A percentile compares a stretch with the other conserved stretches of the same genome.
These are phyloP conservation scores for Tetrahymena borealis DNA, from an alignment of 73 alveolate species.

Conservation along the genomic window DNA sequence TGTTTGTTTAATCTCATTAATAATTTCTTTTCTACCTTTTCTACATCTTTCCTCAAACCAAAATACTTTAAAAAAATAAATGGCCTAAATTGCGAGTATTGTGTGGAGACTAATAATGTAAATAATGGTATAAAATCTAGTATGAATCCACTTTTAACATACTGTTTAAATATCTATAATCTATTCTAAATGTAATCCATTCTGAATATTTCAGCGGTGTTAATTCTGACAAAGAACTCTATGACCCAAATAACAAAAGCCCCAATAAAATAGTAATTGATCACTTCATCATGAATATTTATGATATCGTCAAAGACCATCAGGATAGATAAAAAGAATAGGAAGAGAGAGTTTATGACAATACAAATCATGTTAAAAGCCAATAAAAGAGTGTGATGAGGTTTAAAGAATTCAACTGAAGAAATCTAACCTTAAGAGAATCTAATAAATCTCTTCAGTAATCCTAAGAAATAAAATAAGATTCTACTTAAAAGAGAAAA, in stretches of 20 bases:
- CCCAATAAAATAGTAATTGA: neutral
- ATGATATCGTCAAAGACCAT: neutral
- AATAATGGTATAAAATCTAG: neutral
- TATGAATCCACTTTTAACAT: neutral
- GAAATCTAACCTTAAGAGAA: neutral
- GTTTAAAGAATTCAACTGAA: neutral
- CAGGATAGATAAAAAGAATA: neutral
- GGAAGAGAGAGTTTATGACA: neutral
- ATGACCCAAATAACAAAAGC: neutral
- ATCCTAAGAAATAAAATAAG: neutral
- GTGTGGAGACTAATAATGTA: neutral
- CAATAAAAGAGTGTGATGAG: neutral
- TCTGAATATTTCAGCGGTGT: neutral
- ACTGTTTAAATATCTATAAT: neutral
- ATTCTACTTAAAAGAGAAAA: neutral
- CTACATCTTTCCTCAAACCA: neutral
- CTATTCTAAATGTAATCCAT: neutral
- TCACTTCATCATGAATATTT: neutral
- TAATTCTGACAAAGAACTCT: neutral
- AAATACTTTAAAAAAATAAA: neutral
- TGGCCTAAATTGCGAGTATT: neutral
- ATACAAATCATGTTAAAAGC: neutral
- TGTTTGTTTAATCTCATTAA: neutral
- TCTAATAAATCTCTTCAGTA: neutral
- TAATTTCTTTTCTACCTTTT: neutral